Evolutionary conservation across 257 asterid species (phyloP).

Genomic region (Nicotiana noctiflora): DNA sequence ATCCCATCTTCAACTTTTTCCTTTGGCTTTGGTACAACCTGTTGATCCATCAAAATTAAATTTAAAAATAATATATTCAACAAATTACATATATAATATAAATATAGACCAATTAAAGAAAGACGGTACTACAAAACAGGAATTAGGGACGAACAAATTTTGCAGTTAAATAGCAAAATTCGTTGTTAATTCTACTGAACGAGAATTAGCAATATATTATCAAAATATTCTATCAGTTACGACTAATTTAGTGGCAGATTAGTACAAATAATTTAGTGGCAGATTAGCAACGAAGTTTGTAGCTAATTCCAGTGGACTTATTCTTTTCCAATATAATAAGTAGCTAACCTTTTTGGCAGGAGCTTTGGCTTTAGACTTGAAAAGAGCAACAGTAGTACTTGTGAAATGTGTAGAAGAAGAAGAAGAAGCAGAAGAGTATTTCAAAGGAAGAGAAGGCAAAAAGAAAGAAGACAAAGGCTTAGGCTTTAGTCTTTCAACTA

Average conservation of each 20-base stretch:
- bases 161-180: too few species aligned
- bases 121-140: too few species aligned
- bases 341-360: conserved; percentile 52
- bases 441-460: conserved; percentile 34
- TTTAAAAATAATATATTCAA: background rate
- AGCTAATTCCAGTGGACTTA: too few species aligned
- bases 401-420: conserved; percentile 15
- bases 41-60: background rate
- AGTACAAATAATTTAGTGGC: too few species aligned
- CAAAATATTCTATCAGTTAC: too few species aligned
- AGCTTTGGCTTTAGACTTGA: conserved; percentile 77
- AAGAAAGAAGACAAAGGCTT: conserved; percentile 42
- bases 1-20: conserved; percentile 77
- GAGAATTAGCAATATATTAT: too few species aligned
- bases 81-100: background rate
- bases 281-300: too few species aligned
- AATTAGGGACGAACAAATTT: too few species aligned
- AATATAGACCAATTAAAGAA: too few species aligned
- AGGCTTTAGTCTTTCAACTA: conserved; percentile 43
- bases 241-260: too few species aligned
- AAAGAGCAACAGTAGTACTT: conserved; percentile 41
- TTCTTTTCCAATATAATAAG: background rate
- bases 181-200: too few species aligned
- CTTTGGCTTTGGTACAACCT: conserved; percentile 39
- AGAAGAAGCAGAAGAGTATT: conserved; percentile 17